Evolutionary conservation across 2,329 filamentous ascomycete genomes (phyloP), one percentile per base, ranked within the genome.

Genomic region (Apiospora aurea): DNA sequence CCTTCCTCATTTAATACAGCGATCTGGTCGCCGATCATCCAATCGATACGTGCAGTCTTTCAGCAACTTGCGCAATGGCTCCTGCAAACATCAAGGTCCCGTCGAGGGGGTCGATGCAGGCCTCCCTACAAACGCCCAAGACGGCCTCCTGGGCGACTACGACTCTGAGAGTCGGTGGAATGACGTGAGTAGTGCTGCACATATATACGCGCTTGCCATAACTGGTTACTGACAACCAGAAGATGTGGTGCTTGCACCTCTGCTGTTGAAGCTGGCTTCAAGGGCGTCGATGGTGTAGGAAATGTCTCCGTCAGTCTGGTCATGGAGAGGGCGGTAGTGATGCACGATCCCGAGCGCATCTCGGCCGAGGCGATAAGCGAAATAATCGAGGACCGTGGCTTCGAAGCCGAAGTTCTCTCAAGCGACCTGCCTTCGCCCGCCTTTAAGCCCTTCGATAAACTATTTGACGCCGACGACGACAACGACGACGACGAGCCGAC

Each of bases 171-270:
- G 93, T 99, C 53, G 94, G 93, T 76, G 96, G 96, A 77, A 99
- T 93, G 91, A 93, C 91, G 88, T 90, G 84, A 87, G 87, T 87
- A 70, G 70, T 67, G 57, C 71, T 21, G 47, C 41, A 21, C 21
- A 70, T 53, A 71, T 46, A 38, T 70, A 29, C 26, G 44, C 68
- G 57, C 21, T 18, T 18, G 38, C 44, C 8, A 43, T 51, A 26
- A 26, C 29, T 18, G 11, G 13, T 10, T 29, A 73, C 81, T 85
- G 74, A 85, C 77, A 49, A 43, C 69, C 34, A 34, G 57, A 43
- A 90, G 88, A 75, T 99, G 96, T 84, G 95, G 96, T 80, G 93
- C 96, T 77, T 99, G 96, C 81, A 98, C 96, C 41, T 97, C 95
- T 64, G 92, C 96, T n/a, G 92, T 99, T 77, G 96, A 98, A 87